Conservation (phyloP, 306 rosid species). For the Prunus kanzakura region DNA sequence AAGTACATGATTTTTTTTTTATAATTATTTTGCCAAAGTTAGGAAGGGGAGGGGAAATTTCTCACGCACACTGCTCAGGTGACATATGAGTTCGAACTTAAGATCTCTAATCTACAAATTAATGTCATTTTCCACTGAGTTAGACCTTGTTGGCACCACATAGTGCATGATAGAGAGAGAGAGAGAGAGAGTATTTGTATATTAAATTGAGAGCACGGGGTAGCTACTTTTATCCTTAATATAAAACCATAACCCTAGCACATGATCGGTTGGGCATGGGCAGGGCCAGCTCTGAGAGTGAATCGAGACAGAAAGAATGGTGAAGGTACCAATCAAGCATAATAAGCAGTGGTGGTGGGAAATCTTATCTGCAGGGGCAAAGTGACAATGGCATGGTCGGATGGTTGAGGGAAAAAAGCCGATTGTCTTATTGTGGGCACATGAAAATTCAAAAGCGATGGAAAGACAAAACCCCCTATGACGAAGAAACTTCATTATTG, state of each 20-base stretch:
- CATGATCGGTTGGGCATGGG: background rate
- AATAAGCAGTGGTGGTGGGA: background rate
- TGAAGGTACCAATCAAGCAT: background rate
- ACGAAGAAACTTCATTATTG: conserved; percentile 5
- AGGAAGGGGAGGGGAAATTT: too few relatives aligned
- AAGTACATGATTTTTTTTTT: too few relatives aligned
- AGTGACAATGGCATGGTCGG: background rate
- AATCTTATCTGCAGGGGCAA: background rate
- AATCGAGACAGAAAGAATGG: background rate
- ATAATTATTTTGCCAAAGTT: too few relatives aligned
- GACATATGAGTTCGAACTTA: too few relatives aligned
- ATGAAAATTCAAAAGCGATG: background rate
- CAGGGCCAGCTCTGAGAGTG: background rate
- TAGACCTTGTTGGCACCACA: too few relatives aligned
- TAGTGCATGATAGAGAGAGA: too few relatives aligned
- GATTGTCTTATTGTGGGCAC: background rate
- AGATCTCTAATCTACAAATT: accelerated
- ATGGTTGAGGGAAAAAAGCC: background rate
- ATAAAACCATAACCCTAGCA: background rate
- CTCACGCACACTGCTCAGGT: too few relatives aligned
- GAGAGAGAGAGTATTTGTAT: too few relatives aligned
- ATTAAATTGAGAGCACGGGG: background rate
- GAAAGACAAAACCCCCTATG: background rate
- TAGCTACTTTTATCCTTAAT: background rate
- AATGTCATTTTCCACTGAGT: too few relatives aligned